Evolutionary conservation across 768 basidiomycete species (phyloP), one percentile per base, ranked within the genome.

Genomic region (Lactarius quietus): DNA sequence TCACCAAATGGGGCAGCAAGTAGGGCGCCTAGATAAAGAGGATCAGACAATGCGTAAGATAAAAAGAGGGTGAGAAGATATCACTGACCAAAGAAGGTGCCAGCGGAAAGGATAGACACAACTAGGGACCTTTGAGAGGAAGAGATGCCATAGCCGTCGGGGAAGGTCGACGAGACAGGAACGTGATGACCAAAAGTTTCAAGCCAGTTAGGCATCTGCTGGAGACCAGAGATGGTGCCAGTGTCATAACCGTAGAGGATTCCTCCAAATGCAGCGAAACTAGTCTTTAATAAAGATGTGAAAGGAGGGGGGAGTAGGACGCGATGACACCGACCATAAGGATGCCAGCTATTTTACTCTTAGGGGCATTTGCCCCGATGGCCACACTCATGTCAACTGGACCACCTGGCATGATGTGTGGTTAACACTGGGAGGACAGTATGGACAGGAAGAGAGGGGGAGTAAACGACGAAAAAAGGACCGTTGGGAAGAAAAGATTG

Each of bases 161-260:
- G 65, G 64, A 72, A 65, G 12, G 69, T 53, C 29, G 60, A 1
- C 18, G 64, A 70, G 45, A 62, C 72, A 14, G 71, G 59, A 59
- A 73, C 70, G 36, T 66, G 71, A 41, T 70, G 61, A 65, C 83
- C 85, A 68, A 86, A 86, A 15, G 81, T 79, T 53, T 76, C 63
- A 64, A 87, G 74, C 80, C 83, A 85, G 73, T 85, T 76, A 70
- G 78, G 69, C 84, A 90, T 90, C 61, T 80, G 84, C 61, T 83
- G 85, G 74, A 92, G 80, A 76, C 92, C 93, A 65, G 83, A 84
- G 79, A 93, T 92, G 70, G 84, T 84, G 70, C 93, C 93, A 59
- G 92, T 91, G 76, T 94, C 92, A 74, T 92, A 94, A 62, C 87
- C 89, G 73, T 82, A 74, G 74, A 78, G 70, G 70, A 76, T 74